phyloP scores from a whole-genome alignment of 805 yeast species.

The Monosporozyma solicola region DNA sequence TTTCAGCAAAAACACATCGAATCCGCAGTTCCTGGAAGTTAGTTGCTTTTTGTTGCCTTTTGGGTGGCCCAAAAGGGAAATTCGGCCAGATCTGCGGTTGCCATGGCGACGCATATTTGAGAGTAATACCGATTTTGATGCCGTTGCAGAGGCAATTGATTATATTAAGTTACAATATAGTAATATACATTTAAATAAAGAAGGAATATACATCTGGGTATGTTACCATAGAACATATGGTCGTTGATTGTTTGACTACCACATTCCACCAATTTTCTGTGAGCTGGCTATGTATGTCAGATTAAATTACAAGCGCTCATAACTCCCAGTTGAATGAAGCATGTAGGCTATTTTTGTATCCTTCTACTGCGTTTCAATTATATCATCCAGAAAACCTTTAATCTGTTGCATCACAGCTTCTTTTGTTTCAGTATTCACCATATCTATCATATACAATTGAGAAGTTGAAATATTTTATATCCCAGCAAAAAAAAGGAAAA shows the following conservation, averaged over 20 bases:
- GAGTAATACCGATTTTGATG: not conserved
- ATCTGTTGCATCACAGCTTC: conserved; percentile 51
- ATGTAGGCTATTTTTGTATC: not conserved
- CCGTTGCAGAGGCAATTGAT: no score
- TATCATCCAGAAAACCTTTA: conserved; percentile 46
- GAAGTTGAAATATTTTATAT: not conserved
- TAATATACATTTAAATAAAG: not conserved
- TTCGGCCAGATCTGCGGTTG: not conserved
- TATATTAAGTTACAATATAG: not conserved
- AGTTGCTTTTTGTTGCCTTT: not conserved
- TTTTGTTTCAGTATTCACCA: conserved; percentile 62
- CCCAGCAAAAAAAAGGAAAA: not conserved
- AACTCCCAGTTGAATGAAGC: not conserved
- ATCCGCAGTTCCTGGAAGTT: not conserved
- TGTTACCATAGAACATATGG: not conserved
- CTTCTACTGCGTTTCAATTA: conserved; percentile 32
- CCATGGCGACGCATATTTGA: not conserved
- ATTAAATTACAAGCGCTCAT: no score
- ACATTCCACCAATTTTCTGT: no score
- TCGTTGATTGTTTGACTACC: not conserved
- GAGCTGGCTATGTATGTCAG: no score
- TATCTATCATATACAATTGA: conserved; percentile 17
- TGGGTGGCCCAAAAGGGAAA: not conserved
- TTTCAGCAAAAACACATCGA: not conserved
- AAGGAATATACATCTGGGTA: not conserved